Conservation (phyloP, 2,329 filamentous ascomycete genomes). For the Myriosclerotinia curreyana region DNA sequence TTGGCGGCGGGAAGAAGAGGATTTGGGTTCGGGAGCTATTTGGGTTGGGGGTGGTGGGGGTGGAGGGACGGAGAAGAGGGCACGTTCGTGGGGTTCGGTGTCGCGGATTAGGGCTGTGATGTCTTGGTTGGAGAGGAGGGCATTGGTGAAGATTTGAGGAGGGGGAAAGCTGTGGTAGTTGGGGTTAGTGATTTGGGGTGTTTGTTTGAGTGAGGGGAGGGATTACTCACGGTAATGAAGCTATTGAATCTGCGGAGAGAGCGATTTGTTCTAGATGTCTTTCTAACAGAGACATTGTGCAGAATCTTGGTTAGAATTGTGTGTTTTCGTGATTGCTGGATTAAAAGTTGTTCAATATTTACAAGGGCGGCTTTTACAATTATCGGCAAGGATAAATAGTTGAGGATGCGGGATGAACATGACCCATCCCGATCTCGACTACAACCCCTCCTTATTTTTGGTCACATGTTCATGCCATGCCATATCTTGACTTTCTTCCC, state of each 20-base stretch:
- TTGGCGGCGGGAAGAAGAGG: constrained; percentile 48
- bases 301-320: neutral
- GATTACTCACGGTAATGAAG: constrained; percentile 63
- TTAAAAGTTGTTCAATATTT: constrained; percentile 5
- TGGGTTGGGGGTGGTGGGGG: constrained; percentile 48
- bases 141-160: constrained; percentile 94
- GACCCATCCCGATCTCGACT: neutral
- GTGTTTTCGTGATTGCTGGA: neutral
- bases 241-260: constrained; percentile 72
- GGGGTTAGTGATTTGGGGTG: constrained; percentile 21
- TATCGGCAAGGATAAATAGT: constrained; percentile 7
- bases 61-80: constrained; percentile 83
- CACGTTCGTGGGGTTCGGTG: constrained; percentile 90
- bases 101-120: constrained; percentile 94
- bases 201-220: neutral
- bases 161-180: constrained; percentile 66
- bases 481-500: no score
- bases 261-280: constrained; percentile 74
- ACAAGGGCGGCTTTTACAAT: neutral
- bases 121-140: constrained; percentile 81
- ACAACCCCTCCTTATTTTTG: no score
- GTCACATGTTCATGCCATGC: constrained; percentile 9
- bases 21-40: constrained; percentile 45
- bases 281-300: constrained; percentile 63
- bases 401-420: neutral